phyloP scores from a whole-genome alignment of 129 eudicot species.

The Calendula officinalis region DNA sequence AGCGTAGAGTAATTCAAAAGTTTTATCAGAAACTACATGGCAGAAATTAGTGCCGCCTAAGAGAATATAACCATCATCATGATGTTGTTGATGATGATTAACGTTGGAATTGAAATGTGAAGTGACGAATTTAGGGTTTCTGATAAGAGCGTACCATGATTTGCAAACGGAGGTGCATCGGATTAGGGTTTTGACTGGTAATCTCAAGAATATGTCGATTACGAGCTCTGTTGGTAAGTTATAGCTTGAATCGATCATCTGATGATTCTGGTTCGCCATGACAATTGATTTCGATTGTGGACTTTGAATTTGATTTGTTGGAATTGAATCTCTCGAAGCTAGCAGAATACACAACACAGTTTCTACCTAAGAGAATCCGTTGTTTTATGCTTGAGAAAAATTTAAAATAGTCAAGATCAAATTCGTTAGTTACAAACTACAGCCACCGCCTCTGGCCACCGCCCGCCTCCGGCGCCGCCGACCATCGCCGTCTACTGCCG shows the following conservation, averaged over 20 bases:
- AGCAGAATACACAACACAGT: conserved; percentile 5
- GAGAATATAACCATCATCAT: conserved; percentile 10
- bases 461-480: too few relatives aligned
- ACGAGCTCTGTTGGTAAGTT: conserved; percentile 42
- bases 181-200: conserved; percentile 34
- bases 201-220: conserved; percentile 37
- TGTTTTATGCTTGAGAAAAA: too few relatives aligned
- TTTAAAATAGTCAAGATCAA: too few relatives aligned
- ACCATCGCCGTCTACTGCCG: too few relatives aligned
- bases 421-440: too few relatives aligned
- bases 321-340: conserved; percentile 8
- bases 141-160: conserved; percentile 26
- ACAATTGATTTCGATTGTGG: background rate
- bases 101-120: conserved; percentile 26
- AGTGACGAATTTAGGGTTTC: conserved; percentile 36
- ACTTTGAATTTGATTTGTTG: background rate
- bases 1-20: background rate
- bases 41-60: conserved; percentile 18
- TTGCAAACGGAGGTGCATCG: conserved; percentile 33
- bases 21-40: conserved; percentile 13
- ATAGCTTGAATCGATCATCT: conserved; percentile 5
- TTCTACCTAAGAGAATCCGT: too few relatives aligned
- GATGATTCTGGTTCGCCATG: conserved; percentile 20
- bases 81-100: background rate
- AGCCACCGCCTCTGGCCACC: too few relatives aligned